Base-by-base conservation (phyloP, 2,329 filamentous ascomycete species). In the Harringtonia lauricola region DNA sequence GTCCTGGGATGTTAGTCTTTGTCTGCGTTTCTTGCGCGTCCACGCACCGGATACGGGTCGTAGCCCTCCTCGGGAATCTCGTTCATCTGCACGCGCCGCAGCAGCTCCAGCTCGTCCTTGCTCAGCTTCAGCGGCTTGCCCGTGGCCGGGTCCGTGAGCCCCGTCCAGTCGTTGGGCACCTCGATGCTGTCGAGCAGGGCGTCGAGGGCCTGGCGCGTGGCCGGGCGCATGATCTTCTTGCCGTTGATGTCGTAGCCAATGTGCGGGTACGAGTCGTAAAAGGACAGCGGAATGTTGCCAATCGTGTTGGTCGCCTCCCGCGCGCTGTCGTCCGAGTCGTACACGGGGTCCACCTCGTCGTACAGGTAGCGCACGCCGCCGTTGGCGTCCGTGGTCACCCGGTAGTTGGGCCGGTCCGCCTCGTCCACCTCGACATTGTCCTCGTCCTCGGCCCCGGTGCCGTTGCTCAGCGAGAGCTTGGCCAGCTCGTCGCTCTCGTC, bases 221-320 rank as follows among this genome's bases (percentile, higher is more conserved):
- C 92, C 8, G 92, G 92, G 42, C 92, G 83, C 81, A 95, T 86
- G 51, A 98, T 95, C 64, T 86, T 94, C 74, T 94, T 95, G 62
- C 92, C 92, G 62, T 98, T 94, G 67, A 98, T 96, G 56, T 95
- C 86, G 65, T 98, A 98, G 47, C 92, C 92, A 59, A 98, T 95
- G 61, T 98, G 92, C 41, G 92, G 92, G 60, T 95, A 98, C 30
- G 86, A 84, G 61, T 98, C 92, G 68, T 98, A 98, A 65, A 95
- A 96, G 3, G 85, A 83, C 40, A 96, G 68, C 6, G 89, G 86
- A 47, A 98, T 98, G 59, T 96, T 74, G 53, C 92, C 94, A 55
- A 98, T 95, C 0, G 92, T 96, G 65, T 98, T 98, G 41, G 71
- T 72, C 24, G 81, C 77, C 44, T 78, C 83, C 49, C 83, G 79